phyloP scores from a whole-genome alignment of 768 basidiomycete genomes.

The Amanita exitialis region DNA sequence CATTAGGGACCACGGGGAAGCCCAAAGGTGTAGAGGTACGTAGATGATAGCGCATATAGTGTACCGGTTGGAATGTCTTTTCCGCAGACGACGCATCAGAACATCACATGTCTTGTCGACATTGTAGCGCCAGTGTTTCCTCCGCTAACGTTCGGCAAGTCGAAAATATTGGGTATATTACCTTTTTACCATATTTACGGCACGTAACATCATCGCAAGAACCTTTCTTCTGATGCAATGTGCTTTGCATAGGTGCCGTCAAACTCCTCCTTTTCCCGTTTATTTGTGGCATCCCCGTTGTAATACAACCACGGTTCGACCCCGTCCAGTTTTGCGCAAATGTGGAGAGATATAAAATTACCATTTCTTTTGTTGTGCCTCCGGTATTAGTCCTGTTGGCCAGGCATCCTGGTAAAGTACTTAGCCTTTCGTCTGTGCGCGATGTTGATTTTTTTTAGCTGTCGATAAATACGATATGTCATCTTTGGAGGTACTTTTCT shows the following conservation, averaged over 20 bases:
- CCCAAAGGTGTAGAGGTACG: slow-evolving; percentile 58
- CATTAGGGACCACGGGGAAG: slow-evolving; percentile 64
- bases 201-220: slow-evolving; percentile 6
- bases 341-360: slow-evolving; percentile 57
- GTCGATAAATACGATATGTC: slow-evolving; percentile 60
- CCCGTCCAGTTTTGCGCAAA: slow-evolving; percentile 53
- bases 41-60: not conserved
- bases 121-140: slow-evolving; percentile 40
- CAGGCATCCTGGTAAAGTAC: slow-evolving; percentile 47
- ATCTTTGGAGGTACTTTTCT: slow-evolving; percentile 45
- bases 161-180: slow-evolving; percentile 52
- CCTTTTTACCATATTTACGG: slow-evolving; percentile 46
- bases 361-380: slow-evolving; percentile 56
- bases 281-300: slow-evolving; percentile 34
- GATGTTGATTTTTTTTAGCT: slow-evolving; percentile 22
- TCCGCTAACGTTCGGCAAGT: slow-evolving; percentile 23
- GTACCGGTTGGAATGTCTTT: not conserved
- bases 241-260: slow-evolving; percentile 33
- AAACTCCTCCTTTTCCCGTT: slow-evolving; percentile 57
- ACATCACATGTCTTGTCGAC: slow-evolving; percentile 49
- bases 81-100: slow-evolving; percentile 53
- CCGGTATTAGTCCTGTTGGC: slow-evolving; percentile 75
- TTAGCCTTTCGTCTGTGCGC: not conserved
- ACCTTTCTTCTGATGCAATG: not conserved
- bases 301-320: slow-evolving; percentile 64